Evolutionary conservation across 73 alveolate species (phyloP), one percentile per base, ranked within the genome.

Genomic region (Tetrahymena elliotti): DNA sequence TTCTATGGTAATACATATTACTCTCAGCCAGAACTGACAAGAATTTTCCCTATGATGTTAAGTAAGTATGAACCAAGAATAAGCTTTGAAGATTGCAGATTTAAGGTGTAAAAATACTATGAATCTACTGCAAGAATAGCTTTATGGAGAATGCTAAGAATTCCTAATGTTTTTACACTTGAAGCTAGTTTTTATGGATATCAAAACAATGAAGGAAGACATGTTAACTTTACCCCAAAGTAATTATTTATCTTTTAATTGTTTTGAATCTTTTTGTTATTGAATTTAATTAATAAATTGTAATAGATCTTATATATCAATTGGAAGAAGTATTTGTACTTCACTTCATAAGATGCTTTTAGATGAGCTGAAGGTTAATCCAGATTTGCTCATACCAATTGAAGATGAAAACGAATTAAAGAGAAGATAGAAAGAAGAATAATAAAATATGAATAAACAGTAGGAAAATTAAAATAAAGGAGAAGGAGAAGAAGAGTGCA

Each of bases 71-170:
- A 98, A 39, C 98, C 98, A 37, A 96, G 96, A 82, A 96, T 98
- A 47, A 93, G 95, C 82, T 98, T 94, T 95, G 97, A 96, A 39
- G 97, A 97, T 84, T 95, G 98, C 83, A 93, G 98, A 94, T 98
- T 98, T 95, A 98, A 99, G 33, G 97, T 98, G 94, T 97, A 98
- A 41, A 97, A 97, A 95, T 96, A 97, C 52, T 98, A 98, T 94
- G 99, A 97, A 93, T 96, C 99, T 33, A 99, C 99, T 68, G 99
- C 99, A 35, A 97, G 99, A 97, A 95, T 99, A 27, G 99, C 99
- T 7, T 54, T 99, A 95, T 99, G 97, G 97, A 98, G 98, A 94
- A 99, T 97, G 92, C 92, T 98, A 33, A 98, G 97, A 93, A 95
- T 97, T 38, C 96, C 98, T 39, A 98, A 97, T 95, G 98, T 98